These are phyloP conservation scores for Pyrenophora tritici-repentis DNA, from an alignment of 2,329 filamentous ascomycete genomes.

Conservation along the genomic window DNA sequence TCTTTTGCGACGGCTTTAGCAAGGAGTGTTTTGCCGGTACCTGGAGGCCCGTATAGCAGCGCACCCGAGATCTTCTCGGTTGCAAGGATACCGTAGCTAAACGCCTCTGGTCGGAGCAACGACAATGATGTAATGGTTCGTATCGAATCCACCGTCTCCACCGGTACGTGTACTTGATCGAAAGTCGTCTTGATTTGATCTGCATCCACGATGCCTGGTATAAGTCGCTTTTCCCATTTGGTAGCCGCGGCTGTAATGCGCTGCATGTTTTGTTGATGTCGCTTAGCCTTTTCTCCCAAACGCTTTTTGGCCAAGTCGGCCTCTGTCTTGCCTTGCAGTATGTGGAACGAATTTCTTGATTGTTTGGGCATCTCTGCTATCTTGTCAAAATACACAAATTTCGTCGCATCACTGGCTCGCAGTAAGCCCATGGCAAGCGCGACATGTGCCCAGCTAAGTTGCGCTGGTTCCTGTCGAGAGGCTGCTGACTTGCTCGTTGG, in stretches of 20 bases:
- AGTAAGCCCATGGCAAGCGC: slow-evolving; percentile 50
- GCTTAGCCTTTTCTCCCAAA: slow-evolving; percentile 18
- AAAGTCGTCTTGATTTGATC: slow-evolving; percentile 86
- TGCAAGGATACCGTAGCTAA: slow-evolving; percentile 89
- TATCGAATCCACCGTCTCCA: slow-evolving; percentile 82
- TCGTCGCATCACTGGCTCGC: slow-evolving; percentile 54
- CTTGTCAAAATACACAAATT: slow-evolving; percentile 47
- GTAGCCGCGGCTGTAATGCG: slow-evolving; percentile 52
- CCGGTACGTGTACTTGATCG: slow-evolving; percentile 79
- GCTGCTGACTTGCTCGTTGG: slow-evolving; percentile 6
- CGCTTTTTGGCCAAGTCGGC: slow-evolving; percentile 12
- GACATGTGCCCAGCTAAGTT: slow-evolving; percentile 50
- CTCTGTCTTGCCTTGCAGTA: slow-evolving; percentile 3
- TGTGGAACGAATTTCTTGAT: slow-evolving; percentile 8
- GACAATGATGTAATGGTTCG: slow-evolving; percentile 89
- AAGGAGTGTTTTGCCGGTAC: slow-evolving; percentile 68
- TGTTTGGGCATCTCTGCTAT: slow-evolving; percentile 10
- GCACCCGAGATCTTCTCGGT: slow-evolving; percentile 90
- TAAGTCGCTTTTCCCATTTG: slow-evolving; percentile 79
- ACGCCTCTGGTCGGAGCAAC: slow-evolving; percentile 87
- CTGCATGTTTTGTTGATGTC: slow-evolving; percentile 60
- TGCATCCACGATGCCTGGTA: slow-evolving; percentile 81
- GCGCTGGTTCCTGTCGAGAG: slow-evolving; percentile 7
- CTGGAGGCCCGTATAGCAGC: slow-evolving; percentile 83
- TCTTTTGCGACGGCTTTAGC: slow-evolving; percentile 69